Evolutionary conservation across 331 rosid genomes (phyloP).

Genomic region (Cydonia oblonga): DNA sequence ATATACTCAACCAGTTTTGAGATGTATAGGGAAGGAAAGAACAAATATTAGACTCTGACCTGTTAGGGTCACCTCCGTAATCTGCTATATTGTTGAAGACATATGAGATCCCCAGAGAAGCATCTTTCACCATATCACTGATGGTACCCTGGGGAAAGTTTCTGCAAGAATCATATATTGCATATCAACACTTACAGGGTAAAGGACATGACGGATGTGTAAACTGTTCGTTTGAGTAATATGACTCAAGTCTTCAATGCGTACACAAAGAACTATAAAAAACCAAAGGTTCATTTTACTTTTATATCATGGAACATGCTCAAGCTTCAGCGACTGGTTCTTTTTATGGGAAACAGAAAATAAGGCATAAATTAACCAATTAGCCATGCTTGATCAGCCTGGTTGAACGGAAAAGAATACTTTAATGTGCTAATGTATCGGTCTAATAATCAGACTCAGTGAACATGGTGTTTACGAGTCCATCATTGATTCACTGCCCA

Average conservation of each 20-base stretch:
- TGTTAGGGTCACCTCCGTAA: conserved; percentile 74
- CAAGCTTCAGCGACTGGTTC: background rate
- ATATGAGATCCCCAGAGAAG: conserved; percentile 62
- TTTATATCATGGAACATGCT: background rate
- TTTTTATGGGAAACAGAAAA: background rate
- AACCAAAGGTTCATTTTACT: background rate
- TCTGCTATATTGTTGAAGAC: conserved; percentile 57
- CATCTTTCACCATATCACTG: conserved; percentile 86
- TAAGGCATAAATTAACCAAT: background rate
- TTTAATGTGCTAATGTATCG: background rate
- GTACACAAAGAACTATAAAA: background rate
- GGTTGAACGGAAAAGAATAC: background rate
- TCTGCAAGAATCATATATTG: conserved; percentile 35
- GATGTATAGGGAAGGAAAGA: conserved; percentile 13
- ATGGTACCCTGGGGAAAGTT: conserved; percentile 98
- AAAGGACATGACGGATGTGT: background rate
- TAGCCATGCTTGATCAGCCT: background rate
- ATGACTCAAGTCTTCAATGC: background rate
- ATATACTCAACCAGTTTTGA: background rate
- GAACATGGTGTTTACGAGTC: background rate
- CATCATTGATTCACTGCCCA: too few species aligned
- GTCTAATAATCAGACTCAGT: background rate
- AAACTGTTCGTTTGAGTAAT: background rate
- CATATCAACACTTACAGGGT: conserved; percentile 5
- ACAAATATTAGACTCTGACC: conserved; percentile 35